Evolutionary conservation across 768 basidiomycete genomes (phyloP).

Genomic region (Phlebiopsis flavidoalba): DNA sequence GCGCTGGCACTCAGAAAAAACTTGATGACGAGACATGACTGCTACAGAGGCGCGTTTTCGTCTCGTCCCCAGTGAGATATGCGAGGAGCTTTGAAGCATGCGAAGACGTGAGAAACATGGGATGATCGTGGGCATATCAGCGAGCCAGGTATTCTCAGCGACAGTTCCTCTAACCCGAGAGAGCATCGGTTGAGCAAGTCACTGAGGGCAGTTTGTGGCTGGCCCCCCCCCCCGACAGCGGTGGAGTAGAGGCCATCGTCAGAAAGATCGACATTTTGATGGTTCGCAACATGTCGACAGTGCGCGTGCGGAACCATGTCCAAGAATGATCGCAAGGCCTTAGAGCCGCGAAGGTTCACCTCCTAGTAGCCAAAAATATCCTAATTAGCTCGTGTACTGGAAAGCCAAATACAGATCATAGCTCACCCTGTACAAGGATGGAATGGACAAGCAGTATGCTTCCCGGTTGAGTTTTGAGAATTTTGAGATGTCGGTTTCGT

Average conservation of each 20-base stretch:
- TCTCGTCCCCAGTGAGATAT: constrained; percentile 41
- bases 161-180: constrained; percentile 43
- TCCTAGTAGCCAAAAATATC: constrained; percentile 25
- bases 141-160: constrained; percentile 44
- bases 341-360: constrained; percentile 42
- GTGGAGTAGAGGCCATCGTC: constrained; percentile 23
- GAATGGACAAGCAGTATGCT: constrained; percentile 52
- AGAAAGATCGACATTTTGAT: constrained; percentile 42
- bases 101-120: constrained; percentile 40
- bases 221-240: too few species aligned
- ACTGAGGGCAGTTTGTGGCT: constrained; percentile 42
- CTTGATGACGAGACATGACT: neutral
- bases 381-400: neutral
- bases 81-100: constrained; percentile 39
- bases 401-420: neutral
- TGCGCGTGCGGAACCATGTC: constrained; percentile 52
- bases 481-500: constrained; percentile 35
- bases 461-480: constrained; percentile 45
- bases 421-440: constrained; percentile 54
- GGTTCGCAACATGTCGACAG: constrained; percentile 39
- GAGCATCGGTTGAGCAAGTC: constrained; percentile 45
- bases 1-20: neutral
- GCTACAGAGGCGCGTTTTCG: constrained; percentile 32
- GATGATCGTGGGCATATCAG: constrained; percentile 45
- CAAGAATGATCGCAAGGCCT: constrained; percentile 47